Conservation (phyloP, 768 basidiomycete species). For the Boletus insuetus region DNA sequence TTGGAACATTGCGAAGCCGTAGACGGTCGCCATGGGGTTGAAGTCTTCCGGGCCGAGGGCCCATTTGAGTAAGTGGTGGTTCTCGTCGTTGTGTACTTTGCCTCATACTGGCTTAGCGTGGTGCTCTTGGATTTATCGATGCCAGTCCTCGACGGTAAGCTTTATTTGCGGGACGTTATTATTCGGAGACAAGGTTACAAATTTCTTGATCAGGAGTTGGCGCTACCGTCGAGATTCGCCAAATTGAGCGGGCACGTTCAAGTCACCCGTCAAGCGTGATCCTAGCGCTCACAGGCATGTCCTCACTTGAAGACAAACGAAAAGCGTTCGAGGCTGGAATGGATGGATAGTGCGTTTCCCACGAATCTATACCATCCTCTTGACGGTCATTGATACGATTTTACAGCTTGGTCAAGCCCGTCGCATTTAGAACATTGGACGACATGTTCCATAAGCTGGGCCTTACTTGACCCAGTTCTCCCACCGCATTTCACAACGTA, state of each 20-base stretch:
- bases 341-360: conserved; percentile 84
- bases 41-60: conserved; percentile 64
- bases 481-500: conserved; percentile 14
- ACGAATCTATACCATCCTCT: background rate
- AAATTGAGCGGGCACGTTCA: conserved; percentile 54
- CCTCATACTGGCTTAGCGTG: conserved; percentile 47
- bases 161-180: background rate
- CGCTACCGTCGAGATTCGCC: conserved; percentile 80
- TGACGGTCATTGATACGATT: background rate
- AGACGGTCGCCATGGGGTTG: conserved; percentile 84
- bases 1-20: conserved; percentile 76
- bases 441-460: conserved; percentile 79
- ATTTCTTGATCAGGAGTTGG: conserved; percentile 55
- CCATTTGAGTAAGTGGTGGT: conserved; percentile 75
- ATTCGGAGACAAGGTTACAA: background rate
- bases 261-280: conserved; percentile 49
- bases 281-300: conserved; percentile 90
- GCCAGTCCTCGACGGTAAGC: conserved; percentile 85
- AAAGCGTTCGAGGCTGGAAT: conserved; percentile 91
- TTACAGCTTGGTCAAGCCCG: conserved; percentile 86
- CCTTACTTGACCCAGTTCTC: conserved; percentile 32
- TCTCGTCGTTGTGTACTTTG: background rate
- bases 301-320: conserved; percentile 88
- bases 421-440: conserved; percentile 89
- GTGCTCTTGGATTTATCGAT: conserved; percentile 89